Conservation (phyloP, 371 early-diverging fungal genomes). For the Actinomortierella wolfii region DNA sequence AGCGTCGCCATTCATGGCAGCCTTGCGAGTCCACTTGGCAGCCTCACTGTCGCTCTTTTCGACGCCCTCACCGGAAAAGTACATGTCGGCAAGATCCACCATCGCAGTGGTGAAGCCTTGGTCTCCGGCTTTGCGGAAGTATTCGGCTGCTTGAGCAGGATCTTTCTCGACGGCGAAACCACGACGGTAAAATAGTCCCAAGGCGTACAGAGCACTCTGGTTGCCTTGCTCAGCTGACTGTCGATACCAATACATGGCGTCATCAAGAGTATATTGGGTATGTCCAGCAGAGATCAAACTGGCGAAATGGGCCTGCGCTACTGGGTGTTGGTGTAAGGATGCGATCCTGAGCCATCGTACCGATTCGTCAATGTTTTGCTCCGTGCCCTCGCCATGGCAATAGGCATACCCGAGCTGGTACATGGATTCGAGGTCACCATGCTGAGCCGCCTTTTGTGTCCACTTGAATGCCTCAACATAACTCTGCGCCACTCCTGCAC, state of each 20-base stretch:
- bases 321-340: too few relatives aligned
- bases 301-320: too few relatives aligned
- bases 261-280: not conserved
- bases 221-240: conserved; percentile 63
- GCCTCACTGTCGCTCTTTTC: conserved; percentile 55
- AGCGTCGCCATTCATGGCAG: conserved; percentile 58
- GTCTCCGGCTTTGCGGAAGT: conserved; percentile 73
- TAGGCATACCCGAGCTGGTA: too few relatives aligned
- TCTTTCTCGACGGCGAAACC: conserved; percentile 72
- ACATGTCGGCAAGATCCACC: conserved; percentile 79
- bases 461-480: too few relatives aligned
- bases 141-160: conserved; percentile 62
- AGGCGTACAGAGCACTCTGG: conserved; percentile 76
- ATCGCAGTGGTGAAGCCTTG: conserved; percentile 78
- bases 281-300: too few relatives aligned
- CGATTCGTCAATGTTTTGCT: too few relatives aligned
- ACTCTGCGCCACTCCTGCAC: too few relatives aligned
- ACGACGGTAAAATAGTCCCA: conserved; percentile 82
- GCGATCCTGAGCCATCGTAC: too few relatives aligned
- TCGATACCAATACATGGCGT: conserved; percentile 71
- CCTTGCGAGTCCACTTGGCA: conserved; percentile 54
- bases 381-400: too few relatives aligned
- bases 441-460: too few relatives aligned
- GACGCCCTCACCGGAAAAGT: conserved; percentile 74
- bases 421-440: too few relatives aligned